phyloP scores from a whole-genome alignment of 352 stramenopile species.

The Phytopythium boreale region DNA sequence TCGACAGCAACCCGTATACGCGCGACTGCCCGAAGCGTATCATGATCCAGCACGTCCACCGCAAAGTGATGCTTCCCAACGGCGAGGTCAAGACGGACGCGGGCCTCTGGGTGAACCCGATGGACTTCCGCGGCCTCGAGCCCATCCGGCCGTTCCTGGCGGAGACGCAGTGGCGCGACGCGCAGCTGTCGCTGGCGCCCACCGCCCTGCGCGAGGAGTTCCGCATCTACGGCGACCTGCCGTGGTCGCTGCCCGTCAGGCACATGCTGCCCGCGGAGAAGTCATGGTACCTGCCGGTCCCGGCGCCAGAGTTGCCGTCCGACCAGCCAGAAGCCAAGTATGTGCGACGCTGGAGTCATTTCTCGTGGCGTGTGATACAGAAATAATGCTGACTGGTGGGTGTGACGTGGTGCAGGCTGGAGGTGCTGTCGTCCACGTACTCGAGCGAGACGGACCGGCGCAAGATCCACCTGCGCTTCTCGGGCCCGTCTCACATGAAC shows the following conservation, averaged over 20 bases:
- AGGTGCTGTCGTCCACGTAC: conserved; percentile 63
- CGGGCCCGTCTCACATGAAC: conserved; percentile 61
- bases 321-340: conserved; percentile 28
- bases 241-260: conserved; percentile 54
- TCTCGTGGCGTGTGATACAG: not conserved
- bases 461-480: conserved; percentile 64
- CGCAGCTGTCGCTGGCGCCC: conserved; percentile 25
- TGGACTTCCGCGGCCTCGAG: conserved; percentile 62
- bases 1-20: conserved; percentile 70
- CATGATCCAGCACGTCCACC: conserved; percentile 67
- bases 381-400: not conserved
- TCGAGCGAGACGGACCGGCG: conserved; percentile 44
- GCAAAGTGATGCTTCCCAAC: conserved; percentile 40
- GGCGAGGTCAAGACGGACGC: conserved; percentile 48
- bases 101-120: conserved; percentile 67
- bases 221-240: conserved; percentile 72
- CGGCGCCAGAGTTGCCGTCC: conserved; percentile 21
- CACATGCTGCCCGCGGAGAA: conserved; percentile 64
- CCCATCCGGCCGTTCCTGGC: conserved; percentile 43
- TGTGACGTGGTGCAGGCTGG: conserved; percentile 27
- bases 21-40: conserved; percentile 63
- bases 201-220: conserved; percentile 41
- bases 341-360: conserved; percentile 4
- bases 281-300: conserved; percentile 65
- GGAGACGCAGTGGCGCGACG: conserved; percentile 48